These are phyloP conservation scores for Cupressus sempervirens DNA, from an alignment of 75 land plant genomes.

Conservation along the genomic window DNA sequence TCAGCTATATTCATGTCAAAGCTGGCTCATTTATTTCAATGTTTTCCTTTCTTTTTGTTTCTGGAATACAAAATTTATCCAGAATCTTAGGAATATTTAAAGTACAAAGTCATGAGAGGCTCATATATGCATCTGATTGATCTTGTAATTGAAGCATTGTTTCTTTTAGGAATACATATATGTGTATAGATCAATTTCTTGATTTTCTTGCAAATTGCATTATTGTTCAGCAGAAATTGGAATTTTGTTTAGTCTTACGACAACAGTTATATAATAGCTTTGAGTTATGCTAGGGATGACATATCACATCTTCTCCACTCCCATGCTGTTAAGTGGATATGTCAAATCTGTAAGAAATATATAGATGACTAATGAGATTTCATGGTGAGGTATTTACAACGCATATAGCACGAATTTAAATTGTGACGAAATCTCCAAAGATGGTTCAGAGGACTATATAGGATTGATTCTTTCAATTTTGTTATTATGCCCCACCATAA, in stretches of 20 bases:
- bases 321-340: not conserved
- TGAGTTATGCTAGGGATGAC: not conserved
- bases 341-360: not conserved
- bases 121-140: slow-evolving; percentile 1
- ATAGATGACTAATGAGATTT: not conserved
- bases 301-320: not conserved
- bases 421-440: not conserved
- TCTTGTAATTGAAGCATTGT: not conserved
- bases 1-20: not conserved
- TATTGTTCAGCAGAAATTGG: not conserved
- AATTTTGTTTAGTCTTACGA: not conserved
- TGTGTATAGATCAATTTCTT: not conserved
- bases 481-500: not conserved
- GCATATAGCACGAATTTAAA: not conserved
- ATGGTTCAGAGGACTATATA: not conserved
- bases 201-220: not conserved
- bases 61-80: not conserved
- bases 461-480: not conserved
- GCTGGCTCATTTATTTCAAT: slow-evolving; percentile 4
- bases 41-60: not conserved
- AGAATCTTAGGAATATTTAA: not conserved
- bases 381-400: not conserved
- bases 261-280: not conserved
- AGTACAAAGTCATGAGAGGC: not conserved
- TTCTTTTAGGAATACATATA: not conserved